Base-by-base conservation (phyloP, 106 monocot species). In the Dioscorea zingiberensis region DNA sequence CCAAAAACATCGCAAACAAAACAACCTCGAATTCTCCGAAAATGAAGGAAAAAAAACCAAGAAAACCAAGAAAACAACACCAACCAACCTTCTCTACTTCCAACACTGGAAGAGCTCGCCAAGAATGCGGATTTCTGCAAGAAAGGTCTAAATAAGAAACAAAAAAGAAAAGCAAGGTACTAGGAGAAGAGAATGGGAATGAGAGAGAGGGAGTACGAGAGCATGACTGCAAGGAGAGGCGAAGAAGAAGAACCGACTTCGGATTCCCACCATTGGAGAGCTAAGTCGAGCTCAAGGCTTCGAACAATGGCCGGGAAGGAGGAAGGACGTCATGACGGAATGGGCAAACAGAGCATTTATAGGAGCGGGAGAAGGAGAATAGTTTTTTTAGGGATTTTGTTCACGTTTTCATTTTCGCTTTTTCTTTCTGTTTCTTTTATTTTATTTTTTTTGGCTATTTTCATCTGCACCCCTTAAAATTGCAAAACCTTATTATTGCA, bases 241-340 rank as follows among this genome's bases (percentile, higher is more conserved):
- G 48, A 76, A 47, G 25, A 23, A 11, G 54, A n/a, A 69, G 9
- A 73, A 47, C 58, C 38, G 46, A 28, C 62, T 74, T 74, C 74
- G 53, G 11, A 66, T 8, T n/a, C 66, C 59, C 14, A 68, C 70
- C 59, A 70, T 77, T 64, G 38, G 32, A 22, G 29, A 18, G 38
- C 38, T 0, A 38, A 10, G 9, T 38, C 38, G 38, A 38, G 38
- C 38, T 38, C 38, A 1, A 10, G 4, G 38, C 38, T 38, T 38
- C 10, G 38, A 38, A 8, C 38, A 38, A 38, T 38, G 38, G 4
- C 4, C 38, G 38, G 9, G 10, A 38, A 6, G 38, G 4, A 38
- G 38, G 4, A 38, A 2, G 3, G 3, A 8, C 38, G 4, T 38
- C 38, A 10, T 10, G 38, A 38, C 9, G 38, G 38, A 38, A 38